Evolutionary conservation across 1,284 basidiomycete genomes (phyloP).

Genomic region (Moesziomyces sp.): DNA sequence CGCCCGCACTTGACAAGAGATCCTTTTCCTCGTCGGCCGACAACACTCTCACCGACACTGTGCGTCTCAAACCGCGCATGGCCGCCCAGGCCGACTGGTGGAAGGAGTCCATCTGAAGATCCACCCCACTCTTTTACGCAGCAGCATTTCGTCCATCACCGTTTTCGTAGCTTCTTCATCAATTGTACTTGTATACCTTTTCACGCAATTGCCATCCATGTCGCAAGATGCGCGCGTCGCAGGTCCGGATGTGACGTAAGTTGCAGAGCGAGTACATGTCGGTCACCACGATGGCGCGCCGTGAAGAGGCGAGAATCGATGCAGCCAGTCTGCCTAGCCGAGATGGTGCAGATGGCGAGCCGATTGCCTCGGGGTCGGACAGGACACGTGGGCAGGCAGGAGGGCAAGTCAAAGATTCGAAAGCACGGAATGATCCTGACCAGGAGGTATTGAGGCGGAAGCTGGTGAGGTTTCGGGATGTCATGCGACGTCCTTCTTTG

Average conservation of each 20-base stretch:
- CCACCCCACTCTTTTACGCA: slow-evolving; percentile 1
- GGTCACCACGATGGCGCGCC: too few relatives aligned
- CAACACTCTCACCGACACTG: slow-evolving; percentile 16
- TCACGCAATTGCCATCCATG: not conserved
- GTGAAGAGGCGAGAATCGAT: too few relatives aligned
- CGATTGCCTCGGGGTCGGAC: too few relatives aligned
- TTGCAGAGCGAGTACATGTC: too few relatives aligned
- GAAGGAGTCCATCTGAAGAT: slow-evolving; percentile 37
- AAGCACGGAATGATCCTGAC: too few relatives aligned
- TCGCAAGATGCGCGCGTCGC: too few relatives aligned
- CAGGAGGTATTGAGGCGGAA: not conserved
- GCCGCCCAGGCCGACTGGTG: slow-evolving; percentile 47
- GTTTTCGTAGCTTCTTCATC: slow-evolving; percentile 10
- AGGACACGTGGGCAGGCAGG: too few relatives aligned
- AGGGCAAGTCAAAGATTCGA: too few relatives aligned
- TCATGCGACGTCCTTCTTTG: slow-evolving; percentile 59
- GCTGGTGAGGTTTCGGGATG: too few relatives aligned
- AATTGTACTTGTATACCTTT: slow-evolving; percentile 17
- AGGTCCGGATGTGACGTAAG: too few relatives aligned
- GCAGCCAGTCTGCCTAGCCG: too few relatives aligned
- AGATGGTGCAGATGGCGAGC: too few relatives aligned
- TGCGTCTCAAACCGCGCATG: slow-evolving; percentile 33
- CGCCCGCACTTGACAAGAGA: slow-evolving; percentile 28
- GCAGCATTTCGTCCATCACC: not conserved
- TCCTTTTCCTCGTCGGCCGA: slow-evolving; percentile 5